Base-by-base conservation (phyloP, 1,284 basidiomycete species). In the Coniferiporia weirii region DNA sequence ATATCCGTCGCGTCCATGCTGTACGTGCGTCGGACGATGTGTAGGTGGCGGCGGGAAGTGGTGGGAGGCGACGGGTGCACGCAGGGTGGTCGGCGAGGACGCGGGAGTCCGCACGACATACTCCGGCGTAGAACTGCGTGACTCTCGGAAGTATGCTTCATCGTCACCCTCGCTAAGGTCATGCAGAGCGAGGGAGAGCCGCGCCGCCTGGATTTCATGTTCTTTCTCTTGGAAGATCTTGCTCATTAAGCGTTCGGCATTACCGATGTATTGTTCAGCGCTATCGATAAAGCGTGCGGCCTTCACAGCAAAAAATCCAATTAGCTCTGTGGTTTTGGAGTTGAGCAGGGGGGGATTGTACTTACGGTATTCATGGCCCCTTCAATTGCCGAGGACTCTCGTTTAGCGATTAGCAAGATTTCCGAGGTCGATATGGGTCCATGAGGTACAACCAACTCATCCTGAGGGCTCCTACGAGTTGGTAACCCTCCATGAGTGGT, bases 11-110 rank as follows among this genome's bases (percentile, higher is more conserved):
- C 27, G 27, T 27, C 27, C 27, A 27, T 27, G 27, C 27, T 3
- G 27, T 27, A 27, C 27, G 27, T 3, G 27, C 27, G 27, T 27
- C 27, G 27, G 27, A 27, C 27, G 27, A 36, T 72, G 67, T 61
- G 61, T 35, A 13, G 50, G 35, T 17, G 50, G 50, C 50, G 17
- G 50, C 10, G 50, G 22, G 50, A 52, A 22, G 22, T n/a, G 20
- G 22, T 50, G 27, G 27, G 27, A 63, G 61, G 20, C 61, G 32
- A 60, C 63, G 20, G 58, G 38, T 49, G 57, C 34, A 51, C 49
- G 56, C 15, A 43, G 22, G 6, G n/a, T 8, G 49, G 34, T 46
- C 20, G 56, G 56, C 19, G 56, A 57, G 13, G 36, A 22, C 15
- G 49, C 43, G 12, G 56, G 56, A 9, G 56, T 46, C 9, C 22